Evolutionary conservation across 306 rosid genomes (phyloP).

Genomic region (Medicago arabica): DNA sequence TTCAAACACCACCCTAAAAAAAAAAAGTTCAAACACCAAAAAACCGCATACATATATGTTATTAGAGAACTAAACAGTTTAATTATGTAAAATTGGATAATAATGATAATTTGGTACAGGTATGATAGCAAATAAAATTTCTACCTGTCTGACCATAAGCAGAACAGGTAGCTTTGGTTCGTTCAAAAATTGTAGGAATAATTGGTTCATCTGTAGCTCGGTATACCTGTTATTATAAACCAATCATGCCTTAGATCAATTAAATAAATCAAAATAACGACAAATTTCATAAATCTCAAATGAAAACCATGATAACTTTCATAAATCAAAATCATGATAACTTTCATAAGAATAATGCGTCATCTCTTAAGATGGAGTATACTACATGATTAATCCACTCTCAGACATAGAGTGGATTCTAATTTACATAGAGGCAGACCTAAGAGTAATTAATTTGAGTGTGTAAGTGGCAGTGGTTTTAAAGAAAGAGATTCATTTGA

Average conservation of each 20-base stretch:
- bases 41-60: background rate
- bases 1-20: background rate
- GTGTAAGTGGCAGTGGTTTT: no score
- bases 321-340: background rate
- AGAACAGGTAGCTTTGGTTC: slow-evolving; percentile 98
- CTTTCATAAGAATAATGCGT: slow-evolving; percentile 16
- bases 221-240: slow-evolving; percentile 70
- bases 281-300: background rate
- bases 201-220: slow-evolving; percentile 88
- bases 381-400: no score
- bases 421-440: no score
- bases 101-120: slow-evolving; percentile 7
- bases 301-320: slow-evolving; percentile 7
- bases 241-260: slow-evolving; percentile 33
- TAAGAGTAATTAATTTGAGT: no score
- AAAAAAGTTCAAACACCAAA: background rate
- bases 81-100: slow-evolving; percentile 18
- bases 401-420: no score
- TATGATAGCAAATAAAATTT: slow-evolving; percentile 22
- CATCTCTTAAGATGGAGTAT: background rate
- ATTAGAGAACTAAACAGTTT: slow-evolving; percentile 17
- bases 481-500: no score
- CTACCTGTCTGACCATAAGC: slow-evolving; percentile 99
- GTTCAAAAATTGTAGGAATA: slow-evolving; percentile 91
- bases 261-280: no score